Evolutionary conservation across 352 stramenopile species (phyloP).

Genomic region (Phytophthora chlamydospora): DNA sequence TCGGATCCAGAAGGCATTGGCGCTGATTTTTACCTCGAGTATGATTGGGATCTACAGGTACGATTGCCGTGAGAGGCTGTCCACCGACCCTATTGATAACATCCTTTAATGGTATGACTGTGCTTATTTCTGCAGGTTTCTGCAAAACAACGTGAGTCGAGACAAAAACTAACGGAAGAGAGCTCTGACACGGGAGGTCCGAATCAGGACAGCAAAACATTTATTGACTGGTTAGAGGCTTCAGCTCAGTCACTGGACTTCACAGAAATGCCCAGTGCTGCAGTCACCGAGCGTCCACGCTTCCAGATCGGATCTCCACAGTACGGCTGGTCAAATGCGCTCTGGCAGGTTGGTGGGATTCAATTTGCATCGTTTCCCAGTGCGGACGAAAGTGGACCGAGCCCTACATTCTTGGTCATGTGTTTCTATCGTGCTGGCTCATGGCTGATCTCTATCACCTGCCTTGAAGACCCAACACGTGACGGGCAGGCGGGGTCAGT

Average conservation of each 20-base stretch:
- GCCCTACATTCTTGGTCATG: slow-evolving; percentile 72
- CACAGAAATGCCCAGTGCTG: not conserved
- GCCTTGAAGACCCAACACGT: slow-evolving; percentile 59
- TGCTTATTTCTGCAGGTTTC: slow-evolving; percentile 15
- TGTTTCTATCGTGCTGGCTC: slow-evolving; percentile 69
- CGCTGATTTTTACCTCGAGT: slow-evolving; percentile 67
- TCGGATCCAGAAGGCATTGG: slow-evolving; percentile 63
- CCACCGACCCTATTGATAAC: not conserved
- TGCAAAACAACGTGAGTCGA: slow-evolving; percentile 15
- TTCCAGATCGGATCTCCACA: slow-evolving; percentile 71
- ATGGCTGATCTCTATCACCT: slow-evolving; percentile 71
- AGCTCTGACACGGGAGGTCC: not conserved
- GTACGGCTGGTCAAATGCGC: slow-evolving; percentile 77
- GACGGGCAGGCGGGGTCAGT: slow-evolving; percentile 17
- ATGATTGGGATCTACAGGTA: slow-evolving; percentile 67
- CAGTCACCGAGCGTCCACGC: slow-evolving; percentile 36
- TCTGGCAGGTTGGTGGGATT: slow-evolving; percentile 85
- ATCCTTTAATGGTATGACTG: not conserved
- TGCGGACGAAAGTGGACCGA: slow-evolving; percentile 13
- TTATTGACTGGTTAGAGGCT: slow-evolving; percentile 48
- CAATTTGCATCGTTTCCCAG: slow-evolving; percentile 75
- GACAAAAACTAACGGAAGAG: slow-evolving; percentile 4
- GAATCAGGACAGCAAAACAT: slow-evolving; percentile 10
- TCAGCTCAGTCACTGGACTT: slow-evolving; percentile 23
- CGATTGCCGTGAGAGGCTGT: not conserved